These are phyloP conservation scores for Periglandula ipomoeae DNA, from an alignment of 2,329 filamentous ascomycete genomes.

Conservation along the genomic window DNA sequence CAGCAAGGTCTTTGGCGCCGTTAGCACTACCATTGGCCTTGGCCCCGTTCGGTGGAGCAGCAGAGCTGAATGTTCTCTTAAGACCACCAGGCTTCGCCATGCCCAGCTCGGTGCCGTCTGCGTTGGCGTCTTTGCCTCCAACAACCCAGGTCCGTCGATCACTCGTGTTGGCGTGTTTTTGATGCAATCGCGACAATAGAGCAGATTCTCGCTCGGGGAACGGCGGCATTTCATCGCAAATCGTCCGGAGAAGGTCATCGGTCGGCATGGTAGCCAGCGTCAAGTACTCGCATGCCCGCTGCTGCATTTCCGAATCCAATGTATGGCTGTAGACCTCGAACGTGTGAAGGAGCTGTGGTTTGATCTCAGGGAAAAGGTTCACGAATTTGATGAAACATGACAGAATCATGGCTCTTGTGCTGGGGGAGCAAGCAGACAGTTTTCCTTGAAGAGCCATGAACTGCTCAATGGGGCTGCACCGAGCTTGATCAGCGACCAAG, in stretches of 20 bases:
- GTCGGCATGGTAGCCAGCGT: conserved; percentile 75
- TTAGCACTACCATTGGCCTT: conserved; percentile 37
- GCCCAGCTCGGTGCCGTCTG: conserved; percentile 67
- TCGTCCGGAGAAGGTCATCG: conserved; percentile 83
- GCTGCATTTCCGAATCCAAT: conserved; percentile 88
- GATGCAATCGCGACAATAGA: conserved; percentile 81
- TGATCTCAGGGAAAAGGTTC: conserved; percentile 97
- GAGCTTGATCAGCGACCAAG: conserved; percentile 82
- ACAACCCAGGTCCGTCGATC: conserved; percentile 97
- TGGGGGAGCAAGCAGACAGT: conserved; percentile 78
- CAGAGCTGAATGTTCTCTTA: conserved; percentile 73
- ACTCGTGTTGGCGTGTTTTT: conserved; percentile 85
- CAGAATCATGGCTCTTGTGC: conserved; percentile 85
- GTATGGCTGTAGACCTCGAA: conserved; percentile 92
- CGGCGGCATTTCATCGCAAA: conserved; percentile 97
- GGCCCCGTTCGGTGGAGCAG: conserved; percentile 36
- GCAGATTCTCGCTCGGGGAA: conserved; percentile 94
- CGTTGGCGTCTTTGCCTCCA: conserved; percentile 91
- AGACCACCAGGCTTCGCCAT: conserved; percentile 74
- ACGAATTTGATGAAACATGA: conserved; percentile 97
- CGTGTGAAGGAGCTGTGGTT: conserved; percentile 82
- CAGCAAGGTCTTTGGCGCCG: conserved; percentile 60
- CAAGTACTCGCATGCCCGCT: conserved; percentile 92
- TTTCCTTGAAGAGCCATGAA: conserved; percentile 88
- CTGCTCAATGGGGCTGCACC: conserved; percentile 94